phyloP scores from a whole-genome alignment of 2,329 filamentous ascomycete species.

The Cladophialophora exuberans region DNA sequence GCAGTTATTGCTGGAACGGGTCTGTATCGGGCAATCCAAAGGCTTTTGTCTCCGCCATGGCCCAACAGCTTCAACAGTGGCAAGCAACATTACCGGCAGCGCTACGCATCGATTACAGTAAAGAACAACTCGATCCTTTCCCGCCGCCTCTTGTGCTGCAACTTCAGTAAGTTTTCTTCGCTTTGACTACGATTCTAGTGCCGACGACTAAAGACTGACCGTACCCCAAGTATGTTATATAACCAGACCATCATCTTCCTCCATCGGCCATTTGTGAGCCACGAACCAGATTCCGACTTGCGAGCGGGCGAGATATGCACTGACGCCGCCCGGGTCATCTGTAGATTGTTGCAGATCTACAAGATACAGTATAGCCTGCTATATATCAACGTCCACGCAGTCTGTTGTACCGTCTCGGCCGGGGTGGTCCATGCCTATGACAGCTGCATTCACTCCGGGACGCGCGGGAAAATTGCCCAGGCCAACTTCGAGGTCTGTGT shows the following conservation, averaged over 20 bases:
- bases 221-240: neutral
- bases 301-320: slow-evolving; percentile 2
- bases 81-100: slow-evolving; percentile 1
- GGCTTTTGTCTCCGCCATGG: slow-evolving; percentile 1
- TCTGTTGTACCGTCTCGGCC: slow-evolving; percentile 4
- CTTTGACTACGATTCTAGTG: neutral
- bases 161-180: neutral
- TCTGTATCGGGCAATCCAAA: neutral
- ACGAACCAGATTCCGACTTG: neutral
- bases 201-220: neutral
- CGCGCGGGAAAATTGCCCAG: slow-evolving; percentile 43
- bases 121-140: neutral
- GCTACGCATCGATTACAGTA: neutral
- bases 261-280: neutral
- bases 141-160: neutral
- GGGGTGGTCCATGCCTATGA: slow-evolving; percentile 12
- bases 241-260: slow-evolving; percentile 10
- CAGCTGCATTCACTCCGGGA: slow-evolving; percentile 14
- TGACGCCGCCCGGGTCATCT: slow-evolving; percentile 7
- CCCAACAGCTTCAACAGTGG: slow-evolving; percentile 7
- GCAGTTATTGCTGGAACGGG: neutral
- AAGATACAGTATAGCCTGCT: neutral
- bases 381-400: slow-evolving; percentile 10
- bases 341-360: slow-evolving; percentile 1
- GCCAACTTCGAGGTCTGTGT: slow-evolving; percentile 38